Conservation (phyloP, 1,139 yeast genomes). For the Pichia terricola region DNA sequence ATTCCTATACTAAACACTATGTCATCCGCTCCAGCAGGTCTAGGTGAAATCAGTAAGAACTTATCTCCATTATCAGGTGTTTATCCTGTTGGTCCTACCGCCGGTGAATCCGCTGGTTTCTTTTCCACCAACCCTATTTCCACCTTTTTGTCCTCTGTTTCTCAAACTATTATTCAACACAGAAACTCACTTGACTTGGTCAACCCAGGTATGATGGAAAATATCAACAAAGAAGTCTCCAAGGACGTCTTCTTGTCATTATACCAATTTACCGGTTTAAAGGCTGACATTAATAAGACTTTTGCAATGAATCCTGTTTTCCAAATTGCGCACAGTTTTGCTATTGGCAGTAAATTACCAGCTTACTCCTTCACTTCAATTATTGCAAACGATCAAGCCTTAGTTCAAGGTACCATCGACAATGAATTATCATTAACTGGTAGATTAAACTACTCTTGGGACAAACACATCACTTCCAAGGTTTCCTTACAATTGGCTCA, state of each 20-base stretch:
- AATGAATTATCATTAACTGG: constrained; percentile 81
- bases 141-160: constrained; percentile 70
- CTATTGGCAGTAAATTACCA: constrained; percentile 84
- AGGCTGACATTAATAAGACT: constrained; percentile 93
- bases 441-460: constrained; percentile 89
- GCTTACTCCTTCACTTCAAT: constrained; percentile 88
- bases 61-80: constrained; percentile 52
- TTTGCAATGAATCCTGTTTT: constrained; percentile 88
- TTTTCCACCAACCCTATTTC: constrained; percentile 86
- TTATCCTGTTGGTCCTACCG: constrained; percentile 41
- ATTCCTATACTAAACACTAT: constrained; percentile 1
- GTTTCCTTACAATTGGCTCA: constrained; percentile 81
- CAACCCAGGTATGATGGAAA: constrained; percentile 94
- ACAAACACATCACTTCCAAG: constrained; percentile 68
- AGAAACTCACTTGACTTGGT: constrained; percentile 72
- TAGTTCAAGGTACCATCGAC: constrained; percentile 88
- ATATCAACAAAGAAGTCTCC: constrained; percentile 84
- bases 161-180: constrained; percentile 63
- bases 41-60: constrained; percentile 22
- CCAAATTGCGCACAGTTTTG: constrained; percentile 93
- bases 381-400: constrained; percentile 77
- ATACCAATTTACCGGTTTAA: constrained; percentile 88
- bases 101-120: constrained; percentile 38
- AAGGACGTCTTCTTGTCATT: constrained; percentile 88
- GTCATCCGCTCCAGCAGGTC: constrained; percentile 16